Evolutionary conservation across 768 basidiomycete species (phyloP).

Genomic region (Tulasnella sp.): DNA sequence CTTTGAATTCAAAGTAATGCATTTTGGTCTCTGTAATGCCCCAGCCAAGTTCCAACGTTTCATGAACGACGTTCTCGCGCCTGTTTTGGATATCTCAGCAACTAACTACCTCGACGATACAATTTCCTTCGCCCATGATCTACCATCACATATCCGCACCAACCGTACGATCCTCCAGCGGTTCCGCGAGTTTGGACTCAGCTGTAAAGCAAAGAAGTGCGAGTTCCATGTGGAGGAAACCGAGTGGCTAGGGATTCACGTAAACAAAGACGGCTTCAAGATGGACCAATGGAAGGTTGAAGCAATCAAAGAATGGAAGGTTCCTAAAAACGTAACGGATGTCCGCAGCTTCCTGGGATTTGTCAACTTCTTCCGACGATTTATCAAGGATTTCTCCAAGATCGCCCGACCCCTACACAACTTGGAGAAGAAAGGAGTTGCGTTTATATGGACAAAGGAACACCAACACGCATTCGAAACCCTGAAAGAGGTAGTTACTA

Average conservation of each 20-base stretch:
- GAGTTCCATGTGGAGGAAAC: neutral
- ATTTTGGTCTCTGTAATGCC: neutral
- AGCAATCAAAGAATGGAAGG: constrained; percentile 15
- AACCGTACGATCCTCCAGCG: neutral
- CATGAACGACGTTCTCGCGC: neutral
- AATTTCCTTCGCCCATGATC: constrained; percentile 25
- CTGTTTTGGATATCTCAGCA: constrained; percentile 30
- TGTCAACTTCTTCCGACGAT: constrained; percentile 3
- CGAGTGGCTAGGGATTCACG: neutral
- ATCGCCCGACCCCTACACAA: neutral
- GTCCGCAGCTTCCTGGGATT: constrained; percentile 13
- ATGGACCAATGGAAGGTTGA: constrained; percentile 20
- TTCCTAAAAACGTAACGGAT: constrained; percentile 7
- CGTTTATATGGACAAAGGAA: neutral
- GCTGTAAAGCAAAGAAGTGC: neutral
- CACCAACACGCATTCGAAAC: neutral
- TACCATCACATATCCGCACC: neutral
- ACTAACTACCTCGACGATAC: constrained; percentile 39
- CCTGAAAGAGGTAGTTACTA: neutral
- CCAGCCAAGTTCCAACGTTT: neutral
- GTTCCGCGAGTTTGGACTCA: neutral
- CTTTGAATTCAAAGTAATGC: neutral
- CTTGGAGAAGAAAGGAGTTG: neutral
- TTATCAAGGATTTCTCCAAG: constrained; percentile 17
- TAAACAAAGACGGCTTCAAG: neutral